Evolutionary conservation across 768 basidiomycete genomes (phyloP), one percentile per base, ranked within the genome.

Genomic region (Tubosaeta brunneosetosa): DNA sequence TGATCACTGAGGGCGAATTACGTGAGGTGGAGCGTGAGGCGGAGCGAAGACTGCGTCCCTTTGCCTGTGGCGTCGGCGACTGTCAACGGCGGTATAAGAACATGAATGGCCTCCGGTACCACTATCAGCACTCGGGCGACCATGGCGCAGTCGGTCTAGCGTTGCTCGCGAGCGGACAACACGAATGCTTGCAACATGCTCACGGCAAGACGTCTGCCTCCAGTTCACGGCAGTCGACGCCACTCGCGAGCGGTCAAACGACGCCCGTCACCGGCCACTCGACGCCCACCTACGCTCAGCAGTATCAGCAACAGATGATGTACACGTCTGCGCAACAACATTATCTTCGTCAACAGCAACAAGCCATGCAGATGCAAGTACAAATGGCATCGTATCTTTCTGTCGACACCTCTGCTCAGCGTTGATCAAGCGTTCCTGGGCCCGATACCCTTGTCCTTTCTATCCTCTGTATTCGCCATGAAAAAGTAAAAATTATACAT

Each of bases 21-120:
- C 70, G 83, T 11, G 86, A 86, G 59, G 83, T 88, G 7, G 85
- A 92, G 66, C 78, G 83, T 46, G 92, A 95, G 71, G 92, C 91
- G 0, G 92, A 94, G 72, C 78, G 85, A 52, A 73, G 88, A 11
- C 71, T 90, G 48, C 73, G 90, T 36, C 94, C 94, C 3, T 97
- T 89, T 65, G 88, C 90, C 0, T 97, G 94, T 60, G 86, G 90
- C 6, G 88, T 94, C 6, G 88, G 89, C 17, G 88, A 90, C 58
- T 91, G 89, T 61, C 78, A 81, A 66, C 80, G 94, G 64, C 71
- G 94, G 64, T 98, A 97, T 75, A 94, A 97, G 80, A 97, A 99
- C 66, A 95, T 97, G 94, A 97, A 97, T 69, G 95, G 95, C 0
- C 73, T 97, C 56, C 73, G 90, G 63, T 98, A 98, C 57, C 95